These are phyloP conservation scores for Acacia concinna DNA, from an alignment of 331 rosid species.

Conservation along the genomic window DNA sequence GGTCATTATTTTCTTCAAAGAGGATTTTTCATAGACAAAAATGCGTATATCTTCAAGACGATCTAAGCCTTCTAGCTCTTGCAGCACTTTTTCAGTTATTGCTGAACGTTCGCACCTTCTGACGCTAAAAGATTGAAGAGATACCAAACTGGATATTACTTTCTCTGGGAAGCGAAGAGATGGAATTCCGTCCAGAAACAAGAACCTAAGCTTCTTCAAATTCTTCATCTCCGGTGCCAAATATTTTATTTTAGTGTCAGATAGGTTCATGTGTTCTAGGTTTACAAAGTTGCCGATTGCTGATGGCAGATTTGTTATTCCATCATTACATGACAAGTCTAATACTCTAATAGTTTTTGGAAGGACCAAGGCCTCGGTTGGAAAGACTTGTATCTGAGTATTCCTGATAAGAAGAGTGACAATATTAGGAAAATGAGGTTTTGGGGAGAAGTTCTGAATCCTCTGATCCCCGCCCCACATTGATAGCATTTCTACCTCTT, in stretches of 20 bases:
- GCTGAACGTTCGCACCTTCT: not conserved
- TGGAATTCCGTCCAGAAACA: not conserved
- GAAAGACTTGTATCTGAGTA: not conserved
- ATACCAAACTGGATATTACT: not conserved
- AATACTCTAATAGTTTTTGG: not conserved
- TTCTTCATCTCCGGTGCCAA: not conserved
- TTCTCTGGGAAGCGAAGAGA: not conserved
- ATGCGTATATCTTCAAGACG: not conserved
- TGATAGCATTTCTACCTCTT: slow-evolving; percentile 23
- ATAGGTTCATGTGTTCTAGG: not conserved
- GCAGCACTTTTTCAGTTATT: not conserved
- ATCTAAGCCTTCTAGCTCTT: not conserved
- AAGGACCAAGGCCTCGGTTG: not conserved
- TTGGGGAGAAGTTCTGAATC: not conserved
- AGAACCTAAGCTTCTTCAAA: not conserved
- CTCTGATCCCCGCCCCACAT: accelerated
- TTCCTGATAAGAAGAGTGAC: not conserved
- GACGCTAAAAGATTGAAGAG: not conserved
- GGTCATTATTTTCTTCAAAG: not conserved
- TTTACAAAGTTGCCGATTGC: not conserved
- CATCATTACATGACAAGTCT: not conserved
- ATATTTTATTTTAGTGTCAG: not conserved
- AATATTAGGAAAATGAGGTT: not conserved
- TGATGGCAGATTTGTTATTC: not conserved
- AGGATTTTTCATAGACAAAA: not conserved